Percentiles rank a stretch among this genome's conserved stretches.
These are phyloP conservation scores for Calycina herbarum DNA, from an alignment of 2,329 filamentous ascomycete genomes.

Conservation along the genomic window DNA sequence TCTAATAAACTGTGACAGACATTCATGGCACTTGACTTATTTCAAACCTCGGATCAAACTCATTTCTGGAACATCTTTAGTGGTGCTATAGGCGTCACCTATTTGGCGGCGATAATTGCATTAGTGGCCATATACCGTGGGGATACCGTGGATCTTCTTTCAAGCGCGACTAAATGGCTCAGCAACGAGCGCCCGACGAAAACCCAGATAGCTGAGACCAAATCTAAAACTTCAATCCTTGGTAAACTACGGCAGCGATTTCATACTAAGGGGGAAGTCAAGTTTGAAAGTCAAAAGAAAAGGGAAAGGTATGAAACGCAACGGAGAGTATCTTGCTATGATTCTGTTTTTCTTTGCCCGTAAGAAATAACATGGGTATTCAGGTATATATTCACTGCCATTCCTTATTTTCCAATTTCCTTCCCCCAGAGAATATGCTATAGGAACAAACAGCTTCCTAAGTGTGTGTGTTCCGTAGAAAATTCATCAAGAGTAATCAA, in stretches of 20 bases:
- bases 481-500: not conserved
- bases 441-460: no score
- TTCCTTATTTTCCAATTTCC: no score
- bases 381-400: no score
- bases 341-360: no score
- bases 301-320: not conserved
- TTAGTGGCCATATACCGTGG: not conserved
- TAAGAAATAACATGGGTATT: no score
- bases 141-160: not conserved
- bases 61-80: not conserved
- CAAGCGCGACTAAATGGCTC: not conserved
- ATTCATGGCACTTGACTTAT: not conserved
- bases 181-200: not conserved
- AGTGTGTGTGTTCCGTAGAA: no score
- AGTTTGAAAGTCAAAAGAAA: not conserved
- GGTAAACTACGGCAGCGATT: not conserved
- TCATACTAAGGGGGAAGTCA: not conserved
- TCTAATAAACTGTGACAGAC: not conserved
- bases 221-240: not conserved
- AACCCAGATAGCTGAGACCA: not conserved
- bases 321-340: no score
- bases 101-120: not conserved
- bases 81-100: not conserved
- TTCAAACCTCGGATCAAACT: not conserved
- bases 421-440: no score